Conservation (phyloP, 202 grass and related monocot genomes). For the Hordeum pubiflorum region DNA sequence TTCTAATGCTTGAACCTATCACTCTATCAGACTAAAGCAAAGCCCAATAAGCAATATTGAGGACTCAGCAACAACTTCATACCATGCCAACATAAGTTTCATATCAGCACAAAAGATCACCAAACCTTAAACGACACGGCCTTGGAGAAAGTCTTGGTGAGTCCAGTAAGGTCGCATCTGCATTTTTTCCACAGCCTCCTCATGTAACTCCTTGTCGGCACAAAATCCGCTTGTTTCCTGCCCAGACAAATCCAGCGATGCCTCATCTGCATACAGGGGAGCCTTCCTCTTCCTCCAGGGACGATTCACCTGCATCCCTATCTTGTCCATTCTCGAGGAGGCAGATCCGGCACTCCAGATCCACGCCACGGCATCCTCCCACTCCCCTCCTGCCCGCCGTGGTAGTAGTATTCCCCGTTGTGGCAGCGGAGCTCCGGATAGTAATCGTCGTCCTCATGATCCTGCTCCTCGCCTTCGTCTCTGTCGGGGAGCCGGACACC, state of each 20-base stretch:
- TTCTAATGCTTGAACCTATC: not conserved
- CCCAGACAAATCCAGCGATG: not conserved
- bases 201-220: constrained; percentile 11
- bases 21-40: not conserved
- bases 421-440: constrained; percentile 43
- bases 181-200: constrained; percentile 10
- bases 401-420: constrained; percentile 36
- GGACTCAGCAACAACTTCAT: not conserved
- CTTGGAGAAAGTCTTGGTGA: constrained; percentile 38
- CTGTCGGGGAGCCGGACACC: constrained; percentile 54
- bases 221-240: not conserved
- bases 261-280: constrained; percentile 13
- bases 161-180: constrained; percentile 15
- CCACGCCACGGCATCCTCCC: constrained; percentile 29
- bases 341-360: constrained; percentile 47
- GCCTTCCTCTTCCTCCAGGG: constrained; percentile 33
- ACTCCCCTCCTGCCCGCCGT: constrained; percentile 13
- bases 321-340: constrained; percentile 34
- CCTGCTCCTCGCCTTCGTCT: constrained; percentile 10
- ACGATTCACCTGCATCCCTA: constrained; percentile 21
- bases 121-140: constrained; percentile 51
- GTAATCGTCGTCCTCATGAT: constrained; percentile 6
- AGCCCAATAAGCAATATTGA: not conserved
- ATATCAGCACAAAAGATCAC: not conserved
- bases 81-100: too few species aligned